Base-by-base conservation (phyloP, 768 basidiomycete species). In the Omphalotus guepiniiformis region DNA sequence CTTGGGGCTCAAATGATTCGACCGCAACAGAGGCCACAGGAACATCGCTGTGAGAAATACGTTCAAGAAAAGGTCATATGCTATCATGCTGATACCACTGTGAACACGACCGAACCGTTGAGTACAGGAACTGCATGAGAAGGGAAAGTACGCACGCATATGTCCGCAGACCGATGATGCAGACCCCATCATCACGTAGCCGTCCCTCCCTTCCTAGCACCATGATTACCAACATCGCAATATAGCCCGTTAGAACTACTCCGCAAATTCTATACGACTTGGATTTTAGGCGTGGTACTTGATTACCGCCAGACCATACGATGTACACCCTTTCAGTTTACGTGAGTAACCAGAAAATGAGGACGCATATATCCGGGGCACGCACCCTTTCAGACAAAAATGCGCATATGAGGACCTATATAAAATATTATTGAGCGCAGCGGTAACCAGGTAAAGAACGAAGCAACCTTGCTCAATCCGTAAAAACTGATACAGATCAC, bases 11-110 rank as follows among this genome's bases (percentile, higher is more conserved):
- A 47, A 39, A 6, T 34, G 36, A 47, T 38, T 19, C 23, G 46
- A 47, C 30, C 7, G 8, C 46, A 36, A 47, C n/a, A 47, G 22
- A 6, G 46, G 46, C 37, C 36, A 47, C 13, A 47, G 37, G 28
- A 47, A 47, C 46, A 47, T 47, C n/a, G 38, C 19, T 19, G 46
- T 47, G 16, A 47, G 46, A 19, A 47, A 47, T 21, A 39, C 28
- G 22, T 47, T 47, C 4, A 47, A 19, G 29, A 9, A 26, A 9
- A 47, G 25, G 16, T 47, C 46, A 23, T 47, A 47, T 19, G 32
- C 36, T 19, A 47, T 39, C 16, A 47, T 23, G 13, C 35, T 22
- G 46, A 47, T 29, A 4, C 34, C 38, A 40, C 46, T 47, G 46
- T 22, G 12, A 13, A 27, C 7, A 27, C 18, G 11, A 26, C 1